Conservation (phyloP, 83 land plant genomes). For the Thuja plicata region DNA sequence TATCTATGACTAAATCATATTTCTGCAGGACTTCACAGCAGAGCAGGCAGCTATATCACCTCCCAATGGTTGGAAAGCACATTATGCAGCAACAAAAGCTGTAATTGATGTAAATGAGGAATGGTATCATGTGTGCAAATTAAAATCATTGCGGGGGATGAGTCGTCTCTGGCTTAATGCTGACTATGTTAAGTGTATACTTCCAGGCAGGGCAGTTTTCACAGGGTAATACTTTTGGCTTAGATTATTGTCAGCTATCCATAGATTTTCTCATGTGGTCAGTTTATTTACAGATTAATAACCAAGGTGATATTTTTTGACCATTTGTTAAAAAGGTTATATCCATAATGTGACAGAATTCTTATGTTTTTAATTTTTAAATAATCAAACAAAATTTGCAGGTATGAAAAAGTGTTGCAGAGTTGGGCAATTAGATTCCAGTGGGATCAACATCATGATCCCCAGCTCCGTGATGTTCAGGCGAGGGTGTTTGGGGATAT, state of each 20-base stretch:
- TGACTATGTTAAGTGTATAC: constrained; percentile 43
- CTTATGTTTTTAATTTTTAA: not conserved
- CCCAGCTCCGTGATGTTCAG: constrained; percentile 17
- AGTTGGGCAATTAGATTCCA: constrained; percentile 16
- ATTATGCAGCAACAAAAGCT: constrained; percentile 41
- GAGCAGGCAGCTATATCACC: constrained; percentile 22
- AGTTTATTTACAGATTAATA: not conserved
- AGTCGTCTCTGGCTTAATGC: constrained; percentile 31
- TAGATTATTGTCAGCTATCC: not conserved
- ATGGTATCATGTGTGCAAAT: constrained; percentile 28
- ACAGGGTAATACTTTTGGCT: constrained; percentile 28
- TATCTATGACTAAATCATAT: not conserved
- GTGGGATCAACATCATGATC: constrained; percentile 19
- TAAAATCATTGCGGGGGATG: constrained; percentile 33
- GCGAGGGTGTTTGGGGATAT: constrained; percentile 19
- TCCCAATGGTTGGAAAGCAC: constrained; percentile 40
- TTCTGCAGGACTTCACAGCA: constrained; percentile 32
- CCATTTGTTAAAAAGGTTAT: not conserved
- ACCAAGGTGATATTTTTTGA: not conserved
- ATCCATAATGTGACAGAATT: not conserved
- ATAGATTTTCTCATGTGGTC: constrained; percentile 12
- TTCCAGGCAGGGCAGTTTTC: constrained; percentile 33
- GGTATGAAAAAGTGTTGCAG: constrained; percentile 33
- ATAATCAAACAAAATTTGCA: not conserved
- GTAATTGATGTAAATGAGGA: constrained; percentile 28